Evolutionary conservation across 768 basidiomycete species (phyloP), one percentile per base, ranked within the genome.

Genomic region (Trametes elegans): DNA sequence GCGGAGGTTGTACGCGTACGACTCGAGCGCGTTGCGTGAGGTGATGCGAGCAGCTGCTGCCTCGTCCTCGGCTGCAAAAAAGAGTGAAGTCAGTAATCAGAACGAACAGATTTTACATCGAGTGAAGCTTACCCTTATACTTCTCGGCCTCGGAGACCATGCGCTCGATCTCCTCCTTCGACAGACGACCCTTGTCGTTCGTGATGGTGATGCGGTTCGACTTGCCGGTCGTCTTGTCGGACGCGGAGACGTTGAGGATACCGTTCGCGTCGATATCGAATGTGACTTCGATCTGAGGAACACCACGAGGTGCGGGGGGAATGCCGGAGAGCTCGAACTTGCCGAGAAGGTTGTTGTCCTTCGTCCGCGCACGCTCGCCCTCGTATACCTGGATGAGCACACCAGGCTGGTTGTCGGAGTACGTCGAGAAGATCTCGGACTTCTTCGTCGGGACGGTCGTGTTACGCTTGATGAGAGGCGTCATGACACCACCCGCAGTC

Each of bases 401-500:
- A 80, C 94, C 93, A 53, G 95, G 94, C 71, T 98, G 94, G 79
- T 98, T 97, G 79, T 97, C 95, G 62, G 94, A 87, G 80, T 96
- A 95, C 18, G 96, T 98, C 34, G 95, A 98, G 84, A 98, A 97
- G 68, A 88, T 92, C 77, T 98, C 93, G 7, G 95, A 94, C 79
- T 97, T 98, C 79, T 96, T 97, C 65, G 95, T 97, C 24, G 96
- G 96, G 62, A 98, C 92, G 45, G 93, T 97, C 61, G 96, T 98
- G 81, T 98, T 98, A 50, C 95, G 88, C 78, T 94, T 95, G 82
- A 98, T 98, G 71, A 98, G 87, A 42, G 93, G 84, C 26, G 96
- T 98, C 92, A 98, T 95, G 70, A 98, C 95, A 84, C 96, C 96
- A 73, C 95, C 96, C 61, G 94, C 93, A 34, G 96, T 98, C 79